Evolutionary conservation across 176 grass and related monocot genomes (phyloP).

Genomic region (Carex littledalei): DNA sequence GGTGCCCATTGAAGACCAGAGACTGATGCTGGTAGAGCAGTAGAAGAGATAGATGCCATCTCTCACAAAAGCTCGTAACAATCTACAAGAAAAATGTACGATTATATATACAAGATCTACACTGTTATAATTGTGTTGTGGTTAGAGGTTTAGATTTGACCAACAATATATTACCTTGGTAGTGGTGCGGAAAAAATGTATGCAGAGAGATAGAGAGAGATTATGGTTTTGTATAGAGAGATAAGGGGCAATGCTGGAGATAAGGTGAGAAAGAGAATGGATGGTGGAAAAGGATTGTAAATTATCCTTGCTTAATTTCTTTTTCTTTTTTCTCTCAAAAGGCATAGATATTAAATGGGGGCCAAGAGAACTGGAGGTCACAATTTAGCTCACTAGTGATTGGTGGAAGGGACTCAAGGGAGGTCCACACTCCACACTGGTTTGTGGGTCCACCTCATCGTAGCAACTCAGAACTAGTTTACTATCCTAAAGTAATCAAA

Average conservation of each 20-base stretch:
- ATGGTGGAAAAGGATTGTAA: conserved; percentile 39
- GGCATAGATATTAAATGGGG: conserved; percentile 35
- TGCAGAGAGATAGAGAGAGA: conserved; percentile 4
- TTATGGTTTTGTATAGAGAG: conserved; percentile 45
- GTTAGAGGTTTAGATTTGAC: background rate
- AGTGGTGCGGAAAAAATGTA: conserved; percentile 20
- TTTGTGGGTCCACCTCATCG: background rate
- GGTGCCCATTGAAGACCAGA: conserved; percentile 10
- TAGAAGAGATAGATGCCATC: conserved; percentile 65
- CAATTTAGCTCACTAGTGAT: conserved; percentile 23
- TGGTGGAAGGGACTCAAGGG: conserved; percentile 23
- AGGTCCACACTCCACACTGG: conserved; percentile 48
- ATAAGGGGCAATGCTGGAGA: conserved; percentile 30
- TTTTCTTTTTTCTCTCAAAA: background rate
- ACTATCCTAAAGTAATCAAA: too few species aligned
- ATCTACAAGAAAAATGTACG: conserved; percentile 5
- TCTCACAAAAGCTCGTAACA: conserved; percentile 11
- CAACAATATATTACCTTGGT: conserved; percentile 18
- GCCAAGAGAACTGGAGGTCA: conserved; percentile 26
- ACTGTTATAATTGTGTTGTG: background rate
- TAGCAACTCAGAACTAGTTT: too few species aligned
- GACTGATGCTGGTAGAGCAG: conserved; percentile 33
- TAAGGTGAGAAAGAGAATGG: conserved; percentile 61
- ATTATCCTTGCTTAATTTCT: conserved; percentile 32
- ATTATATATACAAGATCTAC: background rate